Conservation (phyloP, 257 asterid genomes). For the Galeopsis tetrahit region DNA sequence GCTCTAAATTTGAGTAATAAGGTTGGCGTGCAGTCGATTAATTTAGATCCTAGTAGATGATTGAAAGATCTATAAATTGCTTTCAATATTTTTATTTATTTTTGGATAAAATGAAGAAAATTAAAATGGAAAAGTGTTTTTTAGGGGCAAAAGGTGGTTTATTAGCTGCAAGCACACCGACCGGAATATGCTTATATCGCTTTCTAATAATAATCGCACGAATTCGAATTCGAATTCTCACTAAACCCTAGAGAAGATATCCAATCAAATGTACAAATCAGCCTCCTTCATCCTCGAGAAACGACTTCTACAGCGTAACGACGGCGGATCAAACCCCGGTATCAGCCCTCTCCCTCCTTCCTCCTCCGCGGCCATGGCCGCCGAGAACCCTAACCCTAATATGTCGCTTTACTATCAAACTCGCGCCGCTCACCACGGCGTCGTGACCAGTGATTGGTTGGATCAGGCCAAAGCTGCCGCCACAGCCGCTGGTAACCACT, state of each 20-base stretch:
- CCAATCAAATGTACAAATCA: slow-evolving; percentile 30
- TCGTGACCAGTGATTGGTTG: slow-evolving; percentile 90
- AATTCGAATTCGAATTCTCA: slow-evolving; percentile 21
- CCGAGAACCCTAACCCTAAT: slow-evolving; percentile 52
- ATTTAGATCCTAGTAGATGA: too few species aligned
- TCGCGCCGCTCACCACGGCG: slow-evolving; percentile 93
- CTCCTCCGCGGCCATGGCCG: slow-evolving; percentile 58
- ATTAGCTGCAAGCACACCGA: too few species aligned
- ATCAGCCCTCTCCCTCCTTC: slow-evolving; percentile 37
- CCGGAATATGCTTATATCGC: neutral
- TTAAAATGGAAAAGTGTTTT: neutral
- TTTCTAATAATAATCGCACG: slow-evolving; percentile 1
- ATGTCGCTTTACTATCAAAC: slow-evolving; percentile 83
- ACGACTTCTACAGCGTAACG: slow-evolving; percentile 29
- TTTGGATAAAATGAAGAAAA: neutral
- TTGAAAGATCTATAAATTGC: neutral
- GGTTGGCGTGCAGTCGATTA: too few species aligned
- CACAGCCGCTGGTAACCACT: slow-evolving; percentile 61
- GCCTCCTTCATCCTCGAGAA: slow-evolving; percentile 40
- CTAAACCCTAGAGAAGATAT: neutral
- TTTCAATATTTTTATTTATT: too few species aligned
- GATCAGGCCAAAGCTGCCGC: slow-evolving; percentile 65
- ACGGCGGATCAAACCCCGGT: slow-evolving; percentile 28
- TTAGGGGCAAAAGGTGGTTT: too few species aligned
- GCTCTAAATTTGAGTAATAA: too few species aligned